Evolutionary conservation across 495 filamentous ascomycete species (phyloP), one percentile per base, ranked within the genome.

Genomic region (Wilcoxina mikolae): DNA sequence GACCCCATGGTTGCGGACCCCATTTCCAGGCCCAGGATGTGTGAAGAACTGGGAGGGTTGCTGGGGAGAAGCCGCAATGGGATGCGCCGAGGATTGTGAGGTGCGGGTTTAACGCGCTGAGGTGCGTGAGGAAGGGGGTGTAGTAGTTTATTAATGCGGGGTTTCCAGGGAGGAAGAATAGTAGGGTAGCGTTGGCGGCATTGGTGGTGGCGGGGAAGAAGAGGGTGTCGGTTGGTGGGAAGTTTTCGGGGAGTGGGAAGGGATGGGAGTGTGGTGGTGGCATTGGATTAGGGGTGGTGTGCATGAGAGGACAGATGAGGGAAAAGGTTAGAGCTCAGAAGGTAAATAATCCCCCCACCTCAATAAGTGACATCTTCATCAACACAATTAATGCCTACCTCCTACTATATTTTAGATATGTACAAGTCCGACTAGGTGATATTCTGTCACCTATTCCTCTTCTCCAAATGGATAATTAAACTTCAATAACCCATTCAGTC

Each of bases 391-490:
- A n/a, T n/a, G n/a, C n/a, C n/a, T n/a, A n/a, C n/a, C n/a, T n/a
- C n/a, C n/a, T n/a, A n/a, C n/a, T n/a, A n/a, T n/a, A n/a, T n/a
- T n/a, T n/a, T n/a, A n/a, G n/a, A n/a, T n/a, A n/a, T n/a, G n/a
- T n/a, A n/a, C n/a, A n/a, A n/a, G n/a, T n/a, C n/a, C n/a, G n/a
- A n/a, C n/a, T n/a, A n/a, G n/a, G n/a, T n/a, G n/a, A n/a, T n/a
- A n/a, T n/a, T 35, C 31, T 35, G 15, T 35, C 31, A 35, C 31
- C 46, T 49, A 65, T 39, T 66, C 63, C 52, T 82, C 74, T 64
- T 94, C 87, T 0, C 91, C 91, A 72, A 98, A 95, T 2, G 93
- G 88, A 71, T 95, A 84, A 67, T 98, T 98, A 62, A 96, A 98
- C 71, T 98, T 98, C 62, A 98, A 71, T 60, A 96, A 65, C 46